A percentile compares a stretch with the other conserved stretches of the same genome.
Conservation (phyloP, 1,284 basidiomycete species). For the Coniferiporia sulphurascens region DNA sequence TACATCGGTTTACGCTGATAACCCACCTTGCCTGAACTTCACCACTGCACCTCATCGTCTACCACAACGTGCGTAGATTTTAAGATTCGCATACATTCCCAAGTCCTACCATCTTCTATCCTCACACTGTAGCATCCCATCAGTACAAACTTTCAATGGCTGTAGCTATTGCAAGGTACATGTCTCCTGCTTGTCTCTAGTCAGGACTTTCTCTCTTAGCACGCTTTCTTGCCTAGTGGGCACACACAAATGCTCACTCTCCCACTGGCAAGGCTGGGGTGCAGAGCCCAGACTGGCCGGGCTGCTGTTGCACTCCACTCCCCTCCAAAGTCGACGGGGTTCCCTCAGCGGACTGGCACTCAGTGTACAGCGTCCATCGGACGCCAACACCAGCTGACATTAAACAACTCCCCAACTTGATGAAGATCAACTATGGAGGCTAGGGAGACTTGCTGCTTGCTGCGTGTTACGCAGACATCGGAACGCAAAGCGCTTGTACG, state of each 20-base stretch:
- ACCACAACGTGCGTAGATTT: too few species aligned
- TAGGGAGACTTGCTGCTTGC: slow-evolving; percentile 32
- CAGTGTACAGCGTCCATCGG: slow-evolving; percentile 66
- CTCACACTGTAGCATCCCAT: neutral
- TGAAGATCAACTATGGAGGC: slow-evolving; percentile 30
- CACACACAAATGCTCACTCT: slow-evolving; percentile 49
- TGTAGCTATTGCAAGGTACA: slow-evolving; percentile 81
- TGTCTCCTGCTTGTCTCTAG: slow-evolving; percentile 17
- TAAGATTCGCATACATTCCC: slow-evolving; percentile 24
- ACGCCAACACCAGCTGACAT: too few species aligned
- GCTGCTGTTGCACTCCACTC: slow-evolving; percentile 71
- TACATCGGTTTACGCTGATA: too few species aligned
- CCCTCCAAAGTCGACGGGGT: slow-evolving; percentile 53
- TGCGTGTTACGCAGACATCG: slow-evolving; percentile 34
- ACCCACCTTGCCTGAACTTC: too few species aligned
- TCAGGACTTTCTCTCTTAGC: slow-evolving; percentile 23
- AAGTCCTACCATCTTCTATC: neutral
- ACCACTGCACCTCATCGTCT: too few species aligned
- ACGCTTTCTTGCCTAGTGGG: too few species aligned
- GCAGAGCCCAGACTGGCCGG: slow-evolving; percentile 75
- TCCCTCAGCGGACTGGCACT: slow-evolving; percentile 71
- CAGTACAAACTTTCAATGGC: slow-evolving; percentile 76
- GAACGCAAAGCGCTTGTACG: slow-evolving; percentile 12
- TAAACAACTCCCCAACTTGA: slow-evolving; percentile 54
- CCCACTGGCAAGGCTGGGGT: slow-evolving; percentile 42